phyloP scores from a whole-genome alignment of 225 moss, liverwort and hornwort species.

The Neckera pumila region DNA sequence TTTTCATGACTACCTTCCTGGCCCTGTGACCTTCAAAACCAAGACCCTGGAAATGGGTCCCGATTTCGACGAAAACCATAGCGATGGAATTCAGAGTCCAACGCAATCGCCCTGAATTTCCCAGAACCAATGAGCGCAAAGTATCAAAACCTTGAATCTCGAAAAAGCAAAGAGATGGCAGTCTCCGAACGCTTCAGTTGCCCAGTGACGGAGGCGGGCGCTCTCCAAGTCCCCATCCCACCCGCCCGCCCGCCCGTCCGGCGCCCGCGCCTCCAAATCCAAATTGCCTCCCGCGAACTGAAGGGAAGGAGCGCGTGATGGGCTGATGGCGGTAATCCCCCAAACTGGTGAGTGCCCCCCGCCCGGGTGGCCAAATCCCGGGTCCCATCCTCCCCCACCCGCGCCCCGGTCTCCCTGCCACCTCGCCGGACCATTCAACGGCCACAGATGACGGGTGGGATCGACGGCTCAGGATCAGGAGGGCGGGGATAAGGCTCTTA shows the following conservation, averaged over 20 bases:
- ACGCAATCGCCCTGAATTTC: neutral
- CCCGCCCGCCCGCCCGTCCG: no score
- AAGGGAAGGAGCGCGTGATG: no score
- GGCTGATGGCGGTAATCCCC: neutral
- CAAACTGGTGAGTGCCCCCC: neutral
- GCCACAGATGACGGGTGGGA: neutral
- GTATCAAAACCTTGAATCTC: neutral
- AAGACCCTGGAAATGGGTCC: neutral
- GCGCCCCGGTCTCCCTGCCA: neutral
- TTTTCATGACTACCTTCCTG: no score
- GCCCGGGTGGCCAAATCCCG: neutral
- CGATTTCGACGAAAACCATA: neutral
- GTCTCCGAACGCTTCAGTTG: neutral
- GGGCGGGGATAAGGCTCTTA: slow-evolving; percentile 46
- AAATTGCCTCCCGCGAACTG: neutral
- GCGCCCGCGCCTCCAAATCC: neutral
- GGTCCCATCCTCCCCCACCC: neutral
- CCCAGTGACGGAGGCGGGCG: no score
- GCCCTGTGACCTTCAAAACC: no score
- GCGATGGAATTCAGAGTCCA: no score
- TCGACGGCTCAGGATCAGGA: neutral
- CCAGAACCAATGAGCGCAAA: neutral
- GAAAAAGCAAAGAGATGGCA: neutral
- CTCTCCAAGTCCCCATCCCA: no score
- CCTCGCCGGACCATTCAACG: neutral